Percentiles rank a stretch among this genome's conserved stretches.
Evolutionary conservation across 371 early-diverging fungal genomes (phyloP).

Genomic region (Rhizopus delemar): DNA sequence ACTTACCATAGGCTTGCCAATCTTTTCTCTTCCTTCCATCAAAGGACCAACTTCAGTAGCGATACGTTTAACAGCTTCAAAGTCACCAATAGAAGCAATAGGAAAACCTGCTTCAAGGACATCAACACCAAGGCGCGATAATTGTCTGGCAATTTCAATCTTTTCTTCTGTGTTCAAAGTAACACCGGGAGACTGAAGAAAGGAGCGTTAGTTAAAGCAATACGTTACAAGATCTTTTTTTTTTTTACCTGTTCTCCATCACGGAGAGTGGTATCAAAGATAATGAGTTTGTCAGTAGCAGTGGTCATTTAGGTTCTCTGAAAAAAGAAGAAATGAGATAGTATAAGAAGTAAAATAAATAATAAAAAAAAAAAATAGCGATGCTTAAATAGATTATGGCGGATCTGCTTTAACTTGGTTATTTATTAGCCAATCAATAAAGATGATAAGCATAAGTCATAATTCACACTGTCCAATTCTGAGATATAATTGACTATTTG

Average conservation of each 20-base stretch:
- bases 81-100: conserved; percentile 90
- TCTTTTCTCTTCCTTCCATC: conserved; percentile 77
- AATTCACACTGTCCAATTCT: not conserved
- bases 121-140: conserved; percentile 91
- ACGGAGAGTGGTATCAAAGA: conserved; percentile 93
- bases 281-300: conserved; percentile 71
- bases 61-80: conserved; percentile 92
- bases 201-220: not conserved
- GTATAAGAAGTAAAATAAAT: not conserved
- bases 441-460: conserved; percentile 2
- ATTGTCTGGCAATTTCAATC: conserved; percentile 88
- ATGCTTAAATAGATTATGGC: conserved; percentile 1
- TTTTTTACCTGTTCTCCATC: conserved; percentile 90
- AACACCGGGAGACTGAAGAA: conserved; percentile 87
- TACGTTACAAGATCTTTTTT: not conserved
- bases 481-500: not conserved
- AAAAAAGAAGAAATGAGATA: not conserved
- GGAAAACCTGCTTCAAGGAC: conserved; percentile 96
- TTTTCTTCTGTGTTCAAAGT: conserved; percentile 91
- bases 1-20: conserved; percentile 83
- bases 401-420: not conserved
- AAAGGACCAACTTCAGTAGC: conserved; percentile 88
- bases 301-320: not conserved
- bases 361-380: not conserved
- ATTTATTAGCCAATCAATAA: conserved; percentile 1